Percentiles rank a stretch among this genome's conserved stretches.
Conservation (phyloP, 2,329 filamentous ascomycete species). For the Thelonectria rubi region DNA sequence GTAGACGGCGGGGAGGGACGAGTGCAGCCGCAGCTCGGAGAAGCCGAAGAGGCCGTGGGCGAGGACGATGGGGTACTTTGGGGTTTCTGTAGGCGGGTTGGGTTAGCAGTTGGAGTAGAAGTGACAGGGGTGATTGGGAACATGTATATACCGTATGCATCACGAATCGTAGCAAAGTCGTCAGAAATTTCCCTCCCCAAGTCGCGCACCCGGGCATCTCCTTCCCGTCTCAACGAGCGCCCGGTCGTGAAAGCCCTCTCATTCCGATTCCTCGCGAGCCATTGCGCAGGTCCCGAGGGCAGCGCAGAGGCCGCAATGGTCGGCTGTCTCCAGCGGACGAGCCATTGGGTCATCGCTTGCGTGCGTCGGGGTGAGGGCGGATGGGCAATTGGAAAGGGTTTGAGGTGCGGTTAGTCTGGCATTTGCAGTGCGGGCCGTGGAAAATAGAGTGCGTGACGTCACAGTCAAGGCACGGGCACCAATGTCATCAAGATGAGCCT, state of each 20-base stretch:
- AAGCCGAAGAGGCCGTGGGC: constrained; percentile 73
- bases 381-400: constrained; percentile 15
- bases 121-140: constrained; percentile 5
- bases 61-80: constrained; percentile 70
- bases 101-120: not conserved
- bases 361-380: constrained; percentile 15
- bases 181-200: constrained; percentile 55
- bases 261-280: not conserved
- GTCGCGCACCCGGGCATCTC: constrained; percentile 53
- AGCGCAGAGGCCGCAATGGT: not conserved
- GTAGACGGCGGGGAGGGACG: constrained; percentile 63
- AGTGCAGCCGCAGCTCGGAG: constrained; percentile 62
- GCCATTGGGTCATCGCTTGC: constrained; percentile 36
- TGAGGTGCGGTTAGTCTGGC: constrained; percentile 4
- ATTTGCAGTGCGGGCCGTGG: not conserved
- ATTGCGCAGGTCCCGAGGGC: constrained; percentile 14
- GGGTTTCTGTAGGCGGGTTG: constrained; percentile 54
- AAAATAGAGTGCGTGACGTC: constrained; percentile 33
- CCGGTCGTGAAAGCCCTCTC: constrained; percentile 30
- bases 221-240: constrained; percentile 24
- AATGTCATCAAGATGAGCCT: no score
- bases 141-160: constrained; percentile 54
- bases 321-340: constrained; percentile 28
- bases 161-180: constrained; percentile 56
- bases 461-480: constrained; percentile 5